Base-by-base conservation (phyloP, 768 basidiomycete species). In the Rickenella mellea region DNA sequence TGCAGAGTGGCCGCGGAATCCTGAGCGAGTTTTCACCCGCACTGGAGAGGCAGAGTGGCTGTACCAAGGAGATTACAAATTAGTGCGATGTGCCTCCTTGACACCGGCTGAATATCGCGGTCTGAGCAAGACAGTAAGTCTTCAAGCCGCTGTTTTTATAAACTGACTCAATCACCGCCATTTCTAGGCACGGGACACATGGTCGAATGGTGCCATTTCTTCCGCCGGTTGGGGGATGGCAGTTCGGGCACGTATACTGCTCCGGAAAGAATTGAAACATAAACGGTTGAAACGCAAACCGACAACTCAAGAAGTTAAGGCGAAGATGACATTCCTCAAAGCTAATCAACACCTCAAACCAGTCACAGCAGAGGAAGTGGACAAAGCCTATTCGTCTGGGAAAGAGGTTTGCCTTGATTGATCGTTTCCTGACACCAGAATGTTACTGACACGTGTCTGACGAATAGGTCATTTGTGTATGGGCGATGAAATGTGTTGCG, bases 401-500 rank as follows among this genome's bases (percentile, higher is more conserved):
- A 47, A 60, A 21, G 62, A 65, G 48, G 67, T 67, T 25, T 20
- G 52, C 12, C 11, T 2, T 9, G 19, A 8, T 3, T 17, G 15
- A 2, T 36, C 10, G 10, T 4, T 17, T 17, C 15, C 19, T 4
- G 11, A 21, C 5, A 12, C 3, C 12, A 8, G 12, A 11, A 10
- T 36, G 30, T 10, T 24, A n/a, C n/a, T n/a, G n/a, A n/a, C n/a
- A n/a, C n/a, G n/a, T n/a, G 7, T 32, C n/a, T 19, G 19, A 0
- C 15, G 8, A 27, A 28, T 14, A 36, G 25, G 2, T 35, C 8
- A 32, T 67, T 63, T 44, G 40, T 1, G 61, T 65, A 1, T 66
- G 62, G 61, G 61, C 58, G 0, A 56, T 68, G 61, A 62, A 67
- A 43, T 69, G 68, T 39, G 53, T 67, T 14, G 65, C 55, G 2